These are phyloP conservation scores for Singerocomus inundabilis DNA, from an alignment of 1,284 basidiomycete genomes.

Conservation along the genomic window DNA sequence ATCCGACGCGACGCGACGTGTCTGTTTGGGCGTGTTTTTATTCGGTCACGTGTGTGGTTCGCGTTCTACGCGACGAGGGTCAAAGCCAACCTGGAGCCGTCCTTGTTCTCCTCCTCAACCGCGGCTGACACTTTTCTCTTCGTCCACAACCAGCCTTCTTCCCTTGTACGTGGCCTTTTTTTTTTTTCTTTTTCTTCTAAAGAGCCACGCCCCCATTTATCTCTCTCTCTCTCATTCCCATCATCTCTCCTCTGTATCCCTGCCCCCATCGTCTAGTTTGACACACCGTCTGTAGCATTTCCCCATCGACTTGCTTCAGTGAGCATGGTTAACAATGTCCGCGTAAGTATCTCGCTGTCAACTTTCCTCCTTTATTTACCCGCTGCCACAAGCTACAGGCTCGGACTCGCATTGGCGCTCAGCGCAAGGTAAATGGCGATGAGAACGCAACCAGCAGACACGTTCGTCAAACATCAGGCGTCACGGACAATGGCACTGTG, in stretches of 20 bases:
- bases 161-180: slow-evolving; percentile 10
- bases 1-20: slow-evolving; percentile 32
- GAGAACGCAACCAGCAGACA: slow-evolving; percentile 72
- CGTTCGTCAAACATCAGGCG: slow-evolving; percentile 55
- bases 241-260: slow-evolving; percentile 28
- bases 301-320: slow-evolving; percentile 29
- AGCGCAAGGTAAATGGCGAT: slow-evolving; percentile 63
- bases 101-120: slow-evolving; percentile 20
- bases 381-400: slow-evolving; percentile 30
- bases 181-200: neutral
- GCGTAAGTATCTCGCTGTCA: slow-evolving; percentile 40
- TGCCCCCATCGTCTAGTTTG: slow-evolving; percentile 12
- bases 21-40: slow-evolving; percentile 35
- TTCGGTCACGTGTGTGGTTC: slow-evolving; percentile 34
- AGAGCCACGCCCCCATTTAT: slow-evolving; percentile 22
- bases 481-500: slow-evolving; percentile 42
- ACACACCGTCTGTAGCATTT: slow-evolving; percentile 33
- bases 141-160: neutral
- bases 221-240: slow-evolving; percentile 20
- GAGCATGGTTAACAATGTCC: slow-evolving; percentile 56
- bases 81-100: slow-evolving; percentile 1
- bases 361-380: slow-evolving; percentile 11
- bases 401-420: slow-evolving; percentile 41
- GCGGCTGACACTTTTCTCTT: slow-evolving; percentile 30
- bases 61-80: slow-evolving; percentile 34